Conservation (phyloP, 108 stramenopile species). For the Pelagomonas calceolata region DNA sequence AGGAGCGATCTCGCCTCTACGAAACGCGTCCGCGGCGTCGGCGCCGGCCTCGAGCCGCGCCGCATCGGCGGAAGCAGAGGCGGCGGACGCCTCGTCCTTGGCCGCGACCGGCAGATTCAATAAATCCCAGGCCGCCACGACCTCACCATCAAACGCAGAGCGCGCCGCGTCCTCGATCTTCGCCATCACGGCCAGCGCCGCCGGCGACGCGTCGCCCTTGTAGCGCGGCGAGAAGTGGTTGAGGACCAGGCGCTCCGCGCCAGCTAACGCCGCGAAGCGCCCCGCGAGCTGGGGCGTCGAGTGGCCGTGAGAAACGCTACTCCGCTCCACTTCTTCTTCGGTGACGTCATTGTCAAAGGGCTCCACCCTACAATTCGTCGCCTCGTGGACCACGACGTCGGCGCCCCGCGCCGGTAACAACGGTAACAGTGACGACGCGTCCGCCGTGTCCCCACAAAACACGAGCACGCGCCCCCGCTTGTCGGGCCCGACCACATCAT, state of each 20-base stretch:
- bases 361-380: constrained; percentile 44
- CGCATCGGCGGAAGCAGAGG: no score
- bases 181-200: no score
- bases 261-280: constrained; percentile 49
- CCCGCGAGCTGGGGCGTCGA: constrained; percentile 42
- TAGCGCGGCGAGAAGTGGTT: no score
- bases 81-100: no score
- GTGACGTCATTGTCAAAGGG: not conserved
- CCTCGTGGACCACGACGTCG: constrained; percentile 77
- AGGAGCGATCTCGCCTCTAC: no score
- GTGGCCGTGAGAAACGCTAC: constrained; percentile 3
- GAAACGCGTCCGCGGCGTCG: no score
- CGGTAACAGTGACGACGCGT: constrained; percentile 48
- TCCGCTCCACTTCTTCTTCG: not conserved
- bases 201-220: no score
- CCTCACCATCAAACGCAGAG: no score
- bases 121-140: no score
- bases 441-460: constrained; percentile 81
- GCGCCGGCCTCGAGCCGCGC: no score
- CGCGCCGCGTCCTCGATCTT: no score
- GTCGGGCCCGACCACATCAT: constrained; percentile 67
- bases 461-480: constrained; percentile 76
- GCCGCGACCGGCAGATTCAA: no score
- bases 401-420: constrained; percentile 46
- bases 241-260: constrained; percentile 49